A percentile compares a stretch with the other conserved stretches of the same genome.
Conservation (phyloP, 257 asterid genomes). For the Rehmannia glutinosa region DNA sequence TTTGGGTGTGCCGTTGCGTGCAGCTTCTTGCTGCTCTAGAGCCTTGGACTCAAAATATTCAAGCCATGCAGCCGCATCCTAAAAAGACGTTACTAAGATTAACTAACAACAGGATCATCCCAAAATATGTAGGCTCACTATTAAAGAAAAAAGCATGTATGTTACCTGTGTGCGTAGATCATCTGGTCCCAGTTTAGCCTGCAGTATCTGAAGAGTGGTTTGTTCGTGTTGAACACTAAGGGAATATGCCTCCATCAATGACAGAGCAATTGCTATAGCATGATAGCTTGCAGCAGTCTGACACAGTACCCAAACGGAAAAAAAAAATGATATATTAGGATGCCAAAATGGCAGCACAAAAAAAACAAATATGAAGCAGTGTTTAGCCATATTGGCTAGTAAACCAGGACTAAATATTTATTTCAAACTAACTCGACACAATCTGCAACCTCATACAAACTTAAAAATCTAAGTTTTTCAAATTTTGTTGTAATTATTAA, state of each 20-base stretch:
- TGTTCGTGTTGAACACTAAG: conserved; percentile 38
- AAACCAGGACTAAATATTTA: too few relatives aligned
- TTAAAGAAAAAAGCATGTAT: background rate
- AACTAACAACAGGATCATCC: background rate
- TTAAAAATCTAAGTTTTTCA: too few relatives aligned
- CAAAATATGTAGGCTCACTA: background rate
- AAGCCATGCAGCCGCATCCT: conserved; percentile 93
- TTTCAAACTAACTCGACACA: too few relatives aligned
- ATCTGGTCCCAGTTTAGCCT: conserved; percentile 33
- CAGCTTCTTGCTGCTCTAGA: conserved; percentile 87
- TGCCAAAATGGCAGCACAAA: background rate
- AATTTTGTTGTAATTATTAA: too few relatives aligned
- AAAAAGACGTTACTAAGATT: background rate
- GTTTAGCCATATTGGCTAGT: too few relatives aligned
- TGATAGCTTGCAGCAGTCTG: conserved; percentile 38
- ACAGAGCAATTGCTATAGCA: conserved; percentile 39
- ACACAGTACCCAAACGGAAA: background rate
- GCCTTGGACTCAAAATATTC: conserved; percentile 85
- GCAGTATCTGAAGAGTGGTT: conserved; percentile 35
- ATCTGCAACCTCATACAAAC: too few relatives aligned
- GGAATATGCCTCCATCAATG: conserved; percentile 37
- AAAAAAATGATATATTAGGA: background rate
- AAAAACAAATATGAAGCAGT: too few relatives aligned
- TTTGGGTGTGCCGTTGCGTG: conserved; percentile 76
- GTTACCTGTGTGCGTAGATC: conserved; percentile 33